Evolutionary conservation across 2,329 filamentous ascomycete genomes (phyloP), one percentile per base, ranked within the genome.

Genomic region (Cucurbitaria berberidis): DNA sequence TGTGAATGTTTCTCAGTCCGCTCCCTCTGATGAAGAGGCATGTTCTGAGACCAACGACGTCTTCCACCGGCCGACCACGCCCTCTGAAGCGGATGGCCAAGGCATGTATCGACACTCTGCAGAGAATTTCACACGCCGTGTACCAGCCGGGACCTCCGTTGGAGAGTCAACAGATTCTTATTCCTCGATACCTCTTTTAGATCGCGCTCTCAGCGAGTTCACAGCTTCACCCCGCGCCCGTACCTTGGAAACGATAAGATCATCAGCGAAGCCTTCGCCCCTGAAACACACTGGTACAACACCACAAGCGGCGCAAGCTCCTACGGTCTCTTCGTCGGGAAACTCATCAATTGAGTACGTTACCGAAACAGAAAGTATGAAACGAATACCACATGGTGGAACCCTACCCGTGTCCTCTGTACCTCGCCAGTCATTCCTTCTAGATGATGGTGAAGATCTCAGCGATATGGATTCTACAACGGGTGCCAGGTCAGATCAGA

Each of bases 131-230:
- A 68, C 60, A 15, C 54, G 59, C 19, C 63, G 63, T 10, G 53
- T 60, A 19, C 69, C 62, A 51, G 61, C 51, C 34, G 57, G 64
- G 9, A 74, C 78, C 2, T 73, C 79, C 22, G 82, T 85, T 13
- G 62, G 63, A 15, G 84, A 83, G 50, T 92, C 90, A 0, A 82
- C 85, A 24, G 86, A 88, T 44, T 93, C 90, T 0, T 92, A 91
- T 69, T 88, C 85, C 34, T 93, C 90, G 0, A 86, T 88, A 29
- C 90, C 91, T 3, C 81, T 95, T 7, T 81, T 96, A 11, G 88
- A 93, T 55, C 84, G 89, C 44, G 89, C 83, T 3, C 69, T 74
- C 16, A 74, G 70, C 48, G 70, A 69, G 9, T 57, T 72, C 18
- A 56, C 56, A 26, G 49, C 45, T 19, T 52, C 63, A 10, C 54